These are phyloP conservation scores for Sclerotinia nivalis DNA, from an alignment of 2,329 filamentous ascomycete species.

Conservation along the genomic window DNA sequence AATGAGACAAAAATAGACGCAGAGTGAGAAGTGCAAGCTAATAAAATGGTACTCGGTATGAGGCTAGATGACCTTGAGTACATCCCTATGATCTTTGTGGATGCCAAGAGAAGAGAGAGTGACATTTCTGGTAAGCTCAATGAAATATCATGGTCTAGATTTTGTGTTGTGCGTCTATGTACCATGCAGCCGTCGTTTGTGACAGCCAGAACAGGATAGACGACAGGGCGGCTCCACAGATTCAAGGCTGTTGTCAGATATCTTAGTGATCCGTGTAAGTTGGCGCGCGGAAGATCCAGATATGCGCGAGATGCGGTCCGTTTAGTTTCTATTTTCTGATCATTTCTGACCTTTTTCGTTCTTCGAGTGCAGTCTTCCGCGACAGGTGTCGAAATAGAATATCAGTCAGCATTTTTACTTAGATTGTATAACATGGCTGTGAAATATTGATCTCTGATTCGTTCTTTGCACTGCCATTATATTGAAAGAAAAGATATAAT, in stretches of 20 bases:
- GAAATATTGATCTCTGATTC: conserved; percentile 5
- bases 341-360: neutral
- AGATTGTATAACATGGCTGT: neutral
- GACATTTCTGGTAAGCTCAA: neutral
- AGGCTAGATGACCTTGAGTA: neutral
- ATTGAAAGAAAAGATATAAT: neutral
- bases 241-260: neutral
- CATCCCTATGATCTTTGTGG: neutral
- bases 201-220: neutral
- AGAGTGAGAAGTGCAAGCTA: neutral
- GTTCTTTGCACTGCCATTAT: conserved; percentile 16
- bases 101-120: neutral
- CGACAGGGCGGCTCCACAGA: conserved; percentile 15
- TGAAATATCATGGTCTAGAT: neutral
- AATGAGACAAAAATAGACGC: neutral
- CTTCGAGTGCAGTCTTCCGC: conserved; percentile 7
- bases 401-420: conserved; percentile 6
- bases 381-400: conserved; percentile 14
- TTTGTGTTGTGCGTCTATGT: neutral
- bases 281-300: conserved; percentile 20
- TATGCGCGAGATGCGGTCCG: conserved; percentile 21
- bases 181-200: neutral
- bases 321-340: conserved; percentile 21
- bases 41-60: neutral
- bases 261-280: conserved; percentile 12